These are phyloP conservation scores for Monilinia aucupariae DNA, from an alignment of 2,329 filamentous ascomycete species.

Conservation along the genomic window DNA sequence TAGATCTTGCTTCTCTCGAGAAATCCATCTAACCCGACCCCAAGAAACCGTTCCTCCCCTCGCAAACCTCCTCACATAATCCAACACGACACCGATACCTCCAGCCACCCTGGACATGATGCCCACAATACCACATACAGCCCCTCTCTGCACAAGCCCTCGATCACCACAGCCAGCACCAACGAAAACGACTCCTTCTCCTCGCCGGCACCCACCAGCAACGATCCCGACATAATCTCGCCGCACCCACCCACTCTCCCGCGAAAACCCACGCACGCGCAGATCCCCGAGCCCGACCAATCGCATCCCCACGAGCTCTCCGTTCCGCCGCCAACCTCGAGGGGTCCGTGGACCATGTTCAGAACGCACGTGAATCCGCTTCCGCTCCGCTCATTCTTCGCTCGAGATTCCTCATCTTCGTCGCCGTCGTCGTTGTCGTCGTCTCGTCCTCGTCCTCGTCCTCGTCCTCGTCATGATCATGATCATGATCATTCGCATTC, in stretches of 20 bases:
- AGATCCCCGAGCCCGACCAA: background rate
- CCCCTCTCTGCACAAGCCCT: background rate
- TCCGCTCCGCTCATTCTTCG: background rate
- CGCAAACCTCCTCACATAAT: background rate
- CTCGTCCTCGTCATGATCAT: no score
- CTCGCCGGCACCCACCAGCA: background rate
- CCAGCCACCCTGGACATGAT: background rate
- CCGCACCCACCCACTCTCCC: background rate
- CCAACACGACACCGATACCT: background rate
- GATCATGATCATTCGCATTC: background rate
- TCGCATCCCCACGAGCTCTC: rapidly evolving
- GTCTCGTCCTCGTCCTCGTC: background rate
- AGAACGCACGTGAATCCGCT: background rate
- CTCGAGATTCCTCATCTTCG: background rate
- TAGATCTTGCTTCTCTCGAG: rapidly evolving
- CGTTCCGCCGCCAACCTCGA: background rate
- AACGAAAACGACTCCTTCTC: background rate
- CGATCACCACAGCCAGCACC: background rate
- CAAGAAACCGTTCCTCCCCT: background rate
- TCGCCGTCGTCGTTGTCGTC: background rate
- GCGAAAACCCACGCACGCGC: no score
- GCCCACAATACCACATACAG: background rate
- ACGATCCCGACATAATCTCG: background rate
- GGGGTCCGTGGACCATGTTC: background rate
- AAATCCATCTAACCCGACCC: background rate